Percentiles rank a stretch among this genome's conserved stretches.
phyloP scores from a whole-genome alignment of 2,329 filamentous ascomycete species.

The Phyllosticta paracitricarpa region DNA sequence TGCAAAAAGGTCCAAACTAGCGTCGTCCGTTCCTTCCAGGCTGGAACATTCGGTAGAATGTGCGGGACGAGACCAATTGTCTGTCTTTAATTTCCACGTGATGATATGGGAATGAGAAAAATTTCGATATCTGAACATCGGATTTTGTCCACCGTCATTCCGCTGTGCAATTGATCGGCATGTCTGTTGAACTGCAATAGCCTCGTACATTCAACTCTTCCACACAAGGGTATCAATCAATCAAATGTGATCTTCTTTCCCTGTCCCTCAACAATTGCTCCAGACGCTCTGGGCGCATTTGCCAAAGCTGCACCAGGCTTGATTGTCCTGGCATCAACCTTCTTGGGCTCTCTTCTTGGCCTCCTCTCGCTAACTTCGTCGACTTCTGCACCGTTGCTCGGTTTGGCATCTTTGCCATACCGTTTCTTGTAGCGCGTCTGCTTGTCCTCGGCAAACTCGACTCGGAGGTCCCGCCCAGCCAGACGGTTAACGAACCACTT shows the following conservation, averaged over 20 bases:
- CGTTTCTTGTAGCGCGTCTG: constrained; percentile 87
- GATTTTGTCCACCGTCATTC: too few species aligned
- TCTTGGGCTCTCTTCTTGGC: constrained; percentile 23
- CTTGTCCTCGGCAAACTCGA: constrained; percentile 90
- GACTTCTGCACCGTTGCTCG: constrained; percentile 21
- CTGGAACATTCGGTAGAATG: too few species aligned
- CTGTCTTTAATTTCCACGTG: too few species aligned
- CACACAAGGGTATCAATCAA: constrained; percentile 21
- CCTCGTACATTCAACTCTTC: neutral
- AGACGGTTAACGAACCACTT: constrained; percentile 81
- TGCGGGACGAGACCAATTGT: too few species aligned
- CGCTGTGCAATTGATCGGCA: too few species aligned
- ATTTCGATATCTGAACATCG: too few species aligned
- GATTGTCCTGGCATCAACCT: constrained; percentile 36
- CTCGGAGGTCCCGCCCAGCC: constrained; percentile 67
- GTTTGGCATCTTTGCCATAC: constrained; percentile 60
- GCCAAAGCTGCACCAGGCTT: constrained; percentile 34
- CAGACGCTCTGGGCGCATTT: constrained; percentile 55
- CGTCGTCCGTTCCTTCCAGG: too few species aligned
- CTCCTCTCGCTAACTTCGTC: constrained; percentile 20
- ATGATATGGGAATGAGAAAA: too few species aligned
- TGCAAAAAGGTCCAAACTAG: neutral
- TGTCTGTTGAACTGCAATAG: too few species aligned
- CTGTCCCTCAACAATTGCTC: constrained; percentile 65
- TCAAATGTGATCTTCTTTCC: constrained; percentile 82